Conservation (phyloP, 768 basidiomycete species). For the Tephrocybe sp. region DNA sequence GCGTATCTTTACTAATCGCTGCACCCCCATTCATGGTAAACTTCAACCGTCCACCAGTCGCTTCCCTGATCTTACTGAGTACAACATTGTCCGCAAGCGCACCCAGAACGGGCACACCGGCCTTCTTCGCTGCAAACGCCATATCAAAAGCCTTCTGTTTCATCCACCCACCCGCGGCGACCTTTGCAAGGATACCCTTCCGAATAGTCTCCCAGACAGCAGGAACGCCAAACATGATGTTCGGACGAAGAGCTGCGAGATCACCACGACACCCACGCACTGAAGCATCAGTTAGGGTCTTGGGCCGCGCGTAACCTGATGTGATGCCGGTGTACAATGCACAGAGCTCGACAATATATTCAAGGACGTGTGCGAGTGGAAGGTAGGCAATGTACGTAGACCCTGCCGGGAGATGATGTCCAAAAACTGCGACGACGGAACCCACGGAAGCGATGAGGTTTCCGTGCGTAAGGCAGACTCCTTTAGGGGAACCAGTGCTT, state of each 20-base stretch:
- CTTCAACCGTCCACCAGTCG: slow-evolving; percentile 85
- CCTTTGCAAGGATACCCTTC: slow-evolving; percentile 86
- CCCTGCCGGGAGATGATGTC: slow-evolving; percentile 53
- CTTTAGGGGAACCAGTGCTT: slow-evolving; percentile 91
- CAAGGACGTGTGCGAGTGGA: slow-evolving; percentile 92
- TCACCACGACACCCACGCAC: slow-evolving; percentile 87
- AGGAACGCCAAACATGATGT: slow-evolving; percentile 91
- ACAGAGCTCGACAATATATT: slow-evolving; percentile 87
- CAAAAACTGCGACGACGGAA: slow-evolving; percentile 66
- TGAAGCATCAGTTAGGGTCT: slow-evolving; percentile 94
- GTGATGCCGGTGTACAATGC: slow-evolving; percentile 76
- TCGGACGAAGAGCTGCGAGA: slow-evolving; percentile 75
- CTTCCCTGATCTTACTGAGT: slow-evolving; percentile 70
- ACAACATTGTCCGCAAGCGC: slow-evolving; percentile 73
- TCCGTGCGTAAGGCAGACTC: slow-evolving; percentile 83
- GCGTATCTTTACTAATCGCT: slow-evolving; percentile 80
- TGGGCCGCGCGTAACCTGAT: slow-evolving; percentile 87
- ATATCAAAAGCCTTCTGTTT: slow-evolving; percentile 79
- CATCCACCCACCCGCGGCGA: slow-evolving; percentile 61
- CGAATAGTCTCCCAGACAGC: slow-evolving; percentile 97
- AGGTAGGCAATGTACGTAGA: slow-evolving; percentile 88
- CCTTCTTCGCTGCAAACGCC: slow-evolving; percentile 74
- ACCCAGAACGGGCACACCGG: slow-evolving; percentile 61
- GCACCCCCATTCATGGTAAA: slow-evolving; percentile 85
- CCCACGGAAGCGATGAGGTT: slow-evolving; percentile 89